Conservation (phyloP, 1,284 basidiomycete species). For the Limonomyces culmigenus region DNA sequence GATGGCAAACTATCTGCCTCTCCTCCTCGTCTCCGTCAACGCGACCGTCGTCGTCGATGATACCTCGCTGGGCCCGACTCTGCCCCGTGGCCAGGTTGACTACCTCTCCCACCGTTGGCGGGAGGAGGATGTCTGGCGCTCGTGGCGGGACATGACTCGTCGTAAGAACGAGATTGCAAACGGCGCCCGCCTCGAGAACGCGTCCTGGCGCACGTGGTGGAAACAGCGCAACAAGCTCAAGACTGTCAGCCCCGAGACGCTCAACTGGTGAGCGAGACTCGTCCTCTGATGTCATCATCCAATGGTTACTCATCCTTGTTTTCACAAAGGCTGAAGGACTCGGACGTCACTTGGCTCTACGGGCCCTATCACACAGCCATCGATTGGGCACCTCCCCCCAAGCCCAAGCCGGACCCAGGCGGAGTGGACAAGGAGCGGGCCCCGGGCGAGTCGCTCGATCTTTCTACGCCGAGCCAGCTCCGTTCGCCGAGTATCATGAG, state of each 20-base stretch:
- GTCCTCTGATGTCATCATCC: slow-evolving; percentile 3
- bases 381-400: slow-evolving; percentile 48
- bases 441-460: slow-evolving; percentile 9
- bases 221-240: slow-evolving; percentile 95
- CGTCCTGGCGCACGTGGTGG: slow-evolving; percentile 98
- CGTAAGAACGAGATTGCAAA: slow-evolving; percentile 98
- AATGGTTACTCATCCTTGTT: slow-evolving; percentile 1
- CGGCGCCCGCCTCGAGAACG: slow-evolving; percentile 90
- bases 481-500: slow-evolving; percentile 9
- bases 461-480: slow-evolving; percentile 13
- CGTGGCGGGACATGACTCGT: slow-evolving; percentile 96
- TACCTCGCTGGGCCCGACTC: slow-evolving; percentile 46
- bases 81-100: slow-evolving; percentile 61
- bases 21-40: slow-evolving; percentile 46
- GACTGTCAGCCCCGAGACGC: slow-evolving; percentile 90
- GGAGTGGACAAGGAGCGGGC: slow-evolving; percentile 7
- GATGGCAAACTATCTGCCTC: slow-evolving; percentile 58
- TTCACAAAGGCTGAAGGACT: slow-evolving; percentile 84
- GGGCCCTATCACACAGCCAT: slow-evolving; percentile 89
- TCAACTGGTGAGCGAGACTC: slow-evolving; percentile 78
- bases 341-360: slow-evolving; percentile 98
- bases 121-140: slow-evolving; percentile 97
- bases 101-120: slow-evolving; percentile 90
- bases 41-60: slow-evolving; percentile 37
- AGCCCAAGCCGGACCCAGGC: slow-evolving; percentile 13